These are phyloP conservation scores for Brassica balearica DNA, from an alignment of 441 rosid genomes.

Conservation along the genomic window DNA sequence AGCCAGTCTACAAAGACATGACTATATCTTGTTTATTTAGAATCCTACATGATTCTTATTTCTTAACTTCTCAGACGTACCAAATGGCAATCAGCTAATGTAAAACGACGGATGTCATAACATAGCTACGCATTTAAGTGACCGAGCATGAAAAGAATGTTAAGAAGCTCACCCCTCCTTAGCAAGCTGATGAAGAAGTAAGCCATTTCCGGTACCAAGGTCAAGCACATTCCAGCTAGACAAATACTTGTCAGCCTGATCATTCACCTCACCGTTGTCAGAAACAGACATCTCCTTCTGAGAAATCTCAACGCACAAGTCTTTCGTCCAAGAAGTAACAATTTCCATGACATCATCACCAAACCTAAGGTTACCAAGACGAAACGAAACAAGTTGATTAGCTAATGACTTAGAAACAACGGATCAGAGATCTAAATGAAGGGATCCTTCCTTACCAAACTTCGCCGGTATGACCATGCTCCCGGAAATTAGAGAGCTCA, in stretches of 20 bases:
- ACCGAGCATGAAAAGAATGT: conserved; percentile 45
- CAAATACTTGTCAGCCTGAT: conserved; percentile 62
- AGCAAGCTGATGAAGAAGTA: conserved; percentile 94
- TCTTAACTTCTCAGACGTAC: conserved; percentile 5
- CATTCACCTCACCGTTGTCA: conserved; percentile 55
- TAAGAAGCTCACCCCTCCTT: conserved; percentile 78
- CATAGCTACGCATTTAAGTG: conserved; percentile 27
- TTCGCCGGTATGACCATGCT: conserved; percentile 95
- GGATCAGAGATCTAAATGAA: neutral
- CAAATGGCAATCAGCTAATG: neutral
- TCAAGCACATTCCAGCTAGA: conserved; percentile 91
- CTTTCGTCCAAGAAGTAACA: conserved; percentile 88
- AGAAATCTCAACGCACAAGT: conserved; percentile 70
- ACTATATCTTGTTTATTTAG: neutral
- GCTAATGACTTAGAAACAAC: no score
- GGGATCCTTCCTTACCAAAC: conserved; percentile 63
- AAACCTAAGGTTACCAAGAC: conserved; percentile 53
- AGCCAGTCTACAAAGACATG: neutral
- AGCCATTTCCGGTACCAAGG: conserved; percentile 93
- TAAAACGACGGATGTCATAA: conserved; percentile 2
- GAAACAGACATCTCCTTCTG: conserved; percentile 57
- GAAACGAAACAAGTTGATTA: no score
- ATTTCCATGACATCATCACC: conserved; percentile 87
- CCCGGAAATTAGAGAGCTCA: conserved; percentile 80
- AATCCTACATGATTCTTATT: neutral